Evolutionary conservation across 108 stramenopile species (phyloP).

Genomic region (Phaeodactylum tricornutum): DNA sequence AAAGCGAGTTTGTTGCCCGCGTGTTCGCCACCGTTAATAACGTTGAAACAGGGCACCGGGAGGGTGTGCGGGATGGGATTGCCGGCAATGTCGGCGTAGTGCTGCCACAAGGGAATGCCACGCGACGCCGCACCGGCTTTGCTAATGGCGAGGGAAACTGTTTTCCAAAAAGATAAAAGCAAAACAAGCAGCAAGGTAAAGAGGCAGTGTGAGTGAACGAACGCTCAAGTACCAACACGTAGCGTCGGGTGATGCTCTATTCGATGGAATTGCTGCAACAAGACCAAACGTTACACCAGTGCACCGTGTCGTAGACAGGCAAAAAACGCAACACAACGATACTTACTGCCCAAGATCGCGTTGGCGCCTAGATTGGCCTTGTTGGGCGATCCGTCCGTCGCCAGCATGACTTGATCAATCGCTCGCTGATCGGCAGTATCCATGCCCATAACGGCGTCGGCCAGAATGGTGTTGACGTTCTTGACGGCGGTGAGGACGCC

Average conservation of each 20-base stretch:
- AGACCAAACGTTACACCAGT: neutral
- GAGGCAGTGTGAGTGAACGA: neutral
- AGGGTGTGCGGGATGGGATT: constrained; percentile 87
- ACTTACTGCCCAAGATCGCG: constrained; percentile 96
- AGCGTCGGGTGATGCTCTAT: neutral
- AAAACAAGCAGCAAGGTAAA: constrained; percentile 1
- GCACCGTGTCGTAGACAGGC: neutral
- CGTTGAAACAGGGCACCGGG: constrained; percentile 99
- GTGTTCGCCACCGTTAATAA: constrained; percentile 99
- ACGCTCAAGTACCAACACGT: neutral
- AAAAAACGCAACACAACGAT: neutral
- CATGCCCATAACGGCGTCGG: constrained; percentile 86
- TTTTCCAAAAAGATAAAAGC: neutral
- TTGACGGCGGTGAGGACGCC: constrained; percentile 88
- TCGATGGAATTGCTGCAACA: neutral
- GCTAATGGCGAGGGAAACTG: constrained; percentile 92
- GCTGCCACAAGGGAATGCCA: constrained; percentile 97
- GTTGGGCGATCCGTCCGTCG: constrained; percentile 90
- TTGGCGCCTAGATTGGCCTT: constrained; percentile 98
- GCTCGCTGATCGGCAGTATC: constrained; percentile 88
- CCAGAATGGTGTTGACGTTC: constrained; percentile 93
- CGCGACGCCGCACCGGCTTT: constrained; percentile 96
- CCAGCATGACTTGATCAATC: constrained; percentile 90
- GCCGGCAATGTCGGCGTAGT: constrained; percentile 97
- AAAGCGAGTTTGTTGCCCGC: constrained; percentile 99